A percentile compares a stretch with the other conserved stretches of the same genome.
Conservation (phyloP, 306 rosid genomes). For the Comarum palustre region DNA sequence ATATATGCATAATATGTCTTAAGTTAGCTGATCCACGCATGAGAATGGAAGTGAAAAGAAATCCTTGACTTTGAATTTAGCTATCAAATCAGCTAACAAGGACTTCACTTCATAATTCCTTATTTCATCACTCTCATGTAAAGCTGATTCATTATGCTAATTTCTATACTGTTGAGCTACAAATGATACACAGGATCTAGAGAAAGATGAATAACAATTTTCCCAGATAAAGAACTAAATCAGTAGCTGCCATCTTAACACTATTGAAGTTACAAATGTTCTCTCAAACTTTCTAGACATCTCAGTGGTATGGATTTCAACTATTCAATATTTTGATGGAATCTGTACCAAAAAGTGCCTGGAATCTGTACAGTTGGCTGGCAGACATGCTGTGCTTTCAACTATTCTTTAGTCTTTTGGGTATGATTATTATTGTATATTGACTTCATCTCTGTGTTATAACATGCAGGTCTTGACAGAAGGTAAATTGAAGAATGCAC, state of each 20-base stretch:
- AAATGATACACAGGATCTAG: constrained; percentile 80
- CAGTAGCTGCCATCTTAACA: too few species aligned
- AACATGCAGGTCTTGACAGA: constrained; percentile 69
- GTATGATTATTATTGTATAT: constrained; percentile 7
- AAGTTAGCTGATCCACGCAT: too few species aligned
- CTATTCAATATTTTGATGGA: background rate
- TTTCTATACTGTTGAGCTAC: background rate
- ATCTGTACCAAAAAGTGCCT: background rate
- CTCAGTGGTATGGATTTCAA: constrained; percentile 49
- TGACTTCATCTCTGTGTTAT: constrained; percentile 26
- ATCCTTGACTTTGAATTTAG: too few species aligned
- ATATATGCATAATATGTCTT: too few species aligned
- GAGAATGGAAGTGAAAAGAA: too few species aligned
- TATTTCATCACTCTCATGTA: too few species aligned
- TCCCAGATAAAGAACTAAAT: too few species aligned
- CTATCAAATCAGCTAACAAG: too few species aligned
- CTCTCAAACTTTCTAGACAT: constrained; percentile 77
- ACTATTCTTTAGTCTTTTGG: background rate
- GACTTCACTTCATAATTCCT: too few species aligned
- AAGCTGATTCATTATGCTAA: too few species aligned
- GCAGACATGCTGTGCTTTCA: background rate
- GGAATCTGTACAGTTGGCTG: background rate
- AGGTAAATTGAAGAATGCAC: constrained; percentile 44
- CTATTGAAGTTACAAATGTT: too few species aligned
- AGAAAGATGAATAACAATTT: too few species aligned